Conservation (phyloP, 2,329 filamentous ascomycete genomes). For the Arthrobotrys sphaeroides region DNA sequence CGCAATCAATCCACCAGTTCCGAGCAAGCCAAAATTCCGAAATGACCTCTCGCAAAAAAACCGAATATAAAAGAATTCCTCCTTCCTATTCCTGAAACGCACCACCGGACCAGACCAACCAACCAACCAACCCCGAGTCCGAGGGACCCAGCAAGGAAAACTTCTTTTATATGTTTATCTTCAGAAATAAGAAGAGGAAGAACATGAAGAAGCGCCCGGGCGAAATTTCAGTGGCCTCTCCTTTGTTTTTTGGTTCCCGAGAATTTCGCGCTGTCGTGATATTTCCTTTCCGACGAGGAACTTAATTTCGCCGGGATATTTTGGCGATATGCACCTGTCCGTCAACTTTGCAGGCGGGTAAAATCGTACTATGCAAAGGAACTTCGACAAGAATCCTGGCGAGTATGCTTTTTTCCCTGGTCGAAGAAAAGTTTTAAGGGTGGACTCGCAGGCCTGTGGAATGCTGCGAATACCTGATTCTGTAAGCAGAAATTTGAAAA, state of each 20-base stretch:
- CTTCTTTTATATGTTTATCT: background rate
- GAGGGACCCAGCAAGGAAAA: background rate
- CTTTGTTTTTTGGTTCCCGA: constrained; percentile 1
- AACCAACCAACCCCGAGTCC: background rate
- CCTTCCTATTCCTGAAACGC: constrained; percentile 15
- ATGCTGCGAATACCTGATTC: background rate
- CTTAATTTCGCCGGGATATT: constrained; percentile 17
- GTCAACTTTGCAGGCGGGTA: too few species aligned
- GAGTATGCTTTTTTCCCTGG: background rate
- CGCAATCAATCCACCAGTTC: background rate
- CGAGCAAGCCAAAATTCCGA: background rate
- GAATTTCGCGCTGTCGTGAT: too few species aligned
- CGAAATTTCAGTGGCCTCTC: background rate
- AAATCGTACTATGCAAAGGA: background rate
- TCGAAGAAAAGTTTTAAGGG: background rate
- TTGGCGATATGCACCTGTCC: background rate
- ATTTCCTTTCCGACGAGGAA: constrained; percentile 14
- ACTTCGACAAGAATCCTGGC: background rate
- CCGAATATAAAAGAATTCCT: background rate
- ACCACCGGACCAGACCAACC: background rate
- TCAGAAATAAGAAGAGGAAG: too few species aligned
- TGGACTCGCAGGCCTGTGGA: too few species aligned
- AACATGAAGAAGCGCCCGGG: background rate
- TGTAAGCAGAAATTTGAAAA: constrained; percentile 1
- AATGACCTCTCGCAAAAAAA: background rate